These are phyloP conservation scores for Trichoderma sp. DNA, from an alignment of 2,329 filamentous ascomycete genomes.

Conservation along the genomic window DNA sequence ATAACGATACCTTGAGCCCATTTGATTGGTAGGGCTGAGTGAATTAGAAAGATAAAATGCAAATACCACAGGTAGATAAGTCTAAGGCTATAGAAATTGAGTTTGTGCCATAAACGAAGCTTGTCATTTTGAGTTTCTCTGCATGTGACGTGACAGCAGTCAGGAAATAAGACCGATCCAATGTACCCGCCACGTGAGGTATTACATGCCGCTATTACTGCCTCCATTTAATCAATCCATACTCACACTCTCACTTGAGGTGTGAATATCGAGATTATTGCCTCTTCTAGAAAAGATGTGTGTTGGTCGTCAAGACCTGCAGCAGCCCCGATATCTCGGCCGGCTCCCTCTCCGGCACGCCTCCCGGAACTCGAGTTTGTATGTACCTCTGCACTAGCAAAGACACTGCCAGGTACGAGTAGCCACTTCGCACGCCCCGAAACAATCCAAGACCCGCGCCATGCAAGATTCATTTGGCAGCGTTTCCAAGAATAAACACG, in stretches of 20 bases:
- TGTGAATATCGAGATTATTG: background rate
- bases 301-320: background rate
- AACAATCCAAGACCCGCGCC: background rate
- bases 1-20: background rate
- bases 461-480: background rate
- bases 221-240: background rate
- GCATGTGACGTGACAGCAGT: background rate
- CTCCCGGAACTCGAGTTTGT: background rate
- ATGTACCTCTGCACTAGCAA: background rate
- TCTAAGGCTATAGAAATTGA: background rate
- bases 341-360: background rate
- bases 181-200: background rate
- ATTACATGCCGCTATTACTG: background rate
- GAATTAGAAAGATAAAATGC: background rate
- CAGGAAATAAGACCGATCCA: background rate
- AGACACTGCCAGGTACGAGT: background rate
- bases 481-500: conserved; percentile 16
- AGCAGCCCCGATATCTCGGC: background rate
- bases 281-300: background rate
- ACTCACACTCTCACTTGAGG: background rate
- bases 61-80: background rate
- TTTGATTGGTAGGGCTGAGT: background rate
- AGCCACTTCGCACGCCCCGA: background rate
- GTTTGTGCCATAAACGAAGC: background rate
- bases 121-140: background rate